Evolutionary conservation across 73 alveolate species (phyloP).

Genomic region (Paramecium biaurelia): DNA sequence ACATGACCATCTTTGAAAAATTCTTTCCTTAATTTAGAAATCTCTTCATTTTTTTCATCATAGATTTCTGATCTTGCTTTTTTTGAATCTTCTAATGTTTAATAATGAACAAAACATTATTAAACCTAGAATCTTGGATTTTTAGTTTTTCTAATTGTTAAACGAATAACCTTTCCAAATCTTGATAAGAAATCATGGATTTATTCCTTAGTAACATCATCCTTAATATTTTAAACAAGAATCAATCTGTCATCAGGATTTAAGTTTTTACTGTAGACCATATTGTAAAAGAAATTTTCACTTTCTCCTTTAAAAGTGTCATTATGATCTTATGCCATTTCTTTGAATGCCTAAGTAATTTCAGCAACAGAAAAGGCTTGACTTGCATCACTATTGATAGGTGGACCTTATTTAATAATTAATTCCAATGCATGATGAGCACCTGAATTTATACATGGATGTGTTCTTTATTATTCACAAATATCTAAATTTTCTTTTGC

Average conservation of each 20-base stretch:
- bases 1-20: slow-evolving; percentile 41
- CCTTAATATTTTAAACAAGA: slow-evolving; percentile 8
- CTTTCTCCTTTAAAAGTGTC: slow-evolving; percentile 46
- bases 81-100: slow-evolving; percentile 31
- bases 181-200: not conserved
- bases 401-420: not conserved
- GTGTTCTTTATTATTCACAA: not conserved
- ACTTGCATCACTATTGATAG: slow-evolving; percentile 25
- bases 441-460: slow-evolving; percentile 43
- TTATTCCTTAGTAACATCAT: slow-evolving; percentile 9
- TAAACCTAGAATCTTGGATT: slow-evolving; percentile 21
- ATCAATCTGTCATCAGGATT: slow-evolving; percentile 56
- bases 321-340: not conserved
- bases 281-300: slow-evolving; percentile 8
- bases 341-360: not conserved
- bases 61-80: slow-evolving; percentile 54
- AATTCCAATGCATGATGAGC: slow-evolving; percentile 41
- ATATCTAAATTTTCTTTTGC: slow-evolving; percentile 1
- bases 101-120: slow-evolving; percentile 45
- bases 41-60: not conserved
- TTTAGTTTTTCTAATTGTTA: slow-evolving; percentile 31
- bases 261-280: slow-evolving; percentile 22
- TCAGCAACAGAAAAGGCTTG: not conserved
- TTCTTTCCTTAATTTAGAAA: not conserved
- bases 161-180: slow-evolving; percentile 39